phyloP scores from a whole-genome alignment of 1,284 basidiomycete species.

The Ustilago hordei region DNA sequence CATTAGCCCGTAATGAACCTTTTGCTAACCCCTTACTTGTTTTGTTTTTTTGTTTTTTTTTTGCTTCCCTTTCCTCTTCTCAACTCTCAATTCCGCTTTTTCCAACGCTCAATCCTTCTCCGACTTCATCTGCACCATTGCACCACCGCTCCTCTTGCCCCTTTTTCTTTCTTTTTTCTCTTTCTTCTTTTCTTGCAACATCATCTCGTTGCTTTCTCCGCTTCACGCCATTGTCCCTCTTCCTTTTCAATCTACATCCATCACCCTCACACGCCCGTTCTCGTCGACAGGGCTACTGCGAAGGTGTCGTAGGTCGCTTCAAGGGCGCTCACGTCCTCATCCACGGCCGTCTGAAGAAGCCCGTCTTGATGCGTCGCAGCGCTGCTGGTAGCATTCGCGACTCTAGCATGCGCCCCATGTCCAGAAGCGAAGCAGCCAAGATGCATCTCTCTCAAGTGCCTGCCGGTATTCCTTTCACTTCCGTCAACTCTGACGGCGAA shows the following conservation, averaged over 20 bases:
- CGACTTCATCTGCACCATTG: constrained; percentile 6
- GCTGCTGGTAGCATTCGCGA: constrained; percentile 56
- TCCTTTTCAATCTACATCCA: background rate
- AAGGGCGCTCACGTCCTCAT: constrained; percentile 78
- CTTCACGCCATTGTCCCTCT: background rate
- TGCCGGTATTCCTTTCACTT: constrained; percentile 57
- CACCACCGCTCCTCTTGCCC: background rate
- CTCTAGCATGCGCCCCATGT: constrained; percentile 61
- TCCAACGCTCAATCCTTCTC: background rate
- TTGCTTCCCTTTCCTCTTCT: background rate
- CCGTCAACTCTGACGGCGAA: constrained; percentile 63
- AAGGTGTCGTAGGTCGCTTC: constrained; percentile 89
- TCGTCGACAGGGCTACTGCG: constrained; percentile 77
- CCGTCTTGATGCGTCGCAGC: constrained; percentile 72
- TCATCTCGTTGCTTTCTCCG: background rate
- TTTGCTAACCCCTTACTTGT: background rate
- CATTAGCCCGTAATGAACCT: too few species aligned
- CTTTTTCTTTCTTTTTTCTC: background rate
- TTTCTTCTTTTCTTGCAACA: background rate
- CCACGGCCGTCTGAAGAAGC: constrained; percentile 81
- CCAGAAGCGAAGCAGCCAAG: constrained; percentile 56
- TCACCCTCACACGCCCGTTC: background rate
- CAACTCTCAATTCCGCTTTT: background rate
- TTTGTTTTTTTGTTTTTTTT: too few species aligned
- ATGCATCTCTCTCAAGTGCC: constrained; percentile 55